Evolutionary conservation across 1,139 yeast species (phyloP).

Genomic region (Suhomyces chickasaworum): DNA sequence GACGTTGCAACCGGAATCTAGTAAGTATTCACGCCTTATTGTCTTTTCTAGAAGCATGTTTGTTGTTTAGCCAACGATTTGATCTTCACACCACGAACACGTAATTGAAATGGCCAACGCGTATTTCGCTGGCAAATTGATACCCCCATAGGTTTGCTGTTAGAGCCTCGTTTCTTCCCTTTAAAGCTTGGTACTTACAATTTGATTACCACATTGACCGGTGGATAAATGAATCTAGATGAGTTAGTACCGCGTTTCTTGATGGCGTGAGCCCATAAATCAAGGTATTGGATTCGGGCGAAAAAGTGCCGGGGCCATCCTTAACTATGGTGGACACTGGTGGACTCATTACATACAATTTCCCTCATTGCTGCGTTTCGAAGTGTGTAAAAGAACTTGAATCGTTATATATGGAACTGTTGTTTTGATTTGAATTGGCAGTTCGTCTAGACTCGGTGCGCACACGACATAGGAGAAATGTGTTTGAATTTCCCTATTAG

Average conservation of each 20-base stretch:
- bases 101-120: neutral
- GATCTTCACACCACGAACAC: neutral
- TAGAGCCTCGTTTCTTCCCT: neutral
- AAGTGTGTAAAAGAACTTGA: slow-evolving; percentile 11
- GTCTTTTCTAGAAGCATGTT: neutral
- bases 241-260: slow-evolving; percentile 26
- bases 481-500: slow-evolving; percentile 12
- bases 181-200: slow-evolving; percentile 52
- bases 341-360: slow-evolving; percentile 45
- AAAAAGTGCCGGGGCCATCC: neutral
- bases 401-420: slow-evolving; percentile 12
- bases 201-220: slow-evolving; percentile 99
- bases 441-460: slow-evolving; percentile 13
- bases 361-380: slow-evolving; percentile 50
- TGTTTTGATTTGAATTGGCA: slow-evolving; percentile 15
- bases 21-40: neutral
- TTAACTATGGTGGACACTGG: neutral
- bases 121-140: neutral
- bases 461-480: slow-evolving; percentile 11
- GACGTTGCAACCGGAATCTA: no score
- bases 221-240: slow-evolving; percentile 87
- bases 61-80: neutral
- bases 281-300: neutral
- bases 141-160: neutral
- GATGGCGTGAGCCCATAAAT: neutral